Conservation (phyloP, 2,329 filamentous ascomycete species). For the Alternaria sp. region DNA sequence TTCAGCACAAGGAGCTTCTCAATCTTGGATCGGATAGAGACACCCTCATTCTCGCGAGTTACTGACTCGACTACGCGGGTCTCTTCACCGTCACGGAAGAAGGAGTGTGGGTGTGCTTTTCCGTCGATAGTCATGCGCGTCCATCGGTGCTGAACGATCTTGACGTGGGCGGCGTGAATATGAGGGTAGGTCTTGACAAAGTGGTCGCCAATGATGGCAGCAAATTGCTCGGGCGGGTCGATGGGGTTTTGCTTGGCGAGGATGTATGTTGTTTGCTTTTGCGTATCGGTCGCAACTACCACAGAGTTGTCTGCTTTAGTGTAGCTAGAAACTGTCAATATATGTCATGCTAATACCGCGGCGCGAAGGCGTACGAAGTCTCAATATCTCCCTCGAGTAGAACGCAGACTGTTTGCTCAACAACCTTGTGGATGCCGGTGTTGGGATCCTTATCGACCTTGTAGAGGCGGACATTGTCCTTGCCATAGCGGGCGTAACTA, state of each 20-base stretch:
- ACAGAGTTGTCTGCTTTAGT: slow-evolving; percentile 93
- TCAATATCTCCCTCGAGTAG: slow-evolving; percentile 94
- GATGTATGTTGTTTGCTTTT: slow-evolving; percentile 94
- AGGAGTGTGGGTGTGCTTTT: slow-evolving; percentile 92
- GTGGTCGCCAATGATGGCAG: slow-evolving; percentile 83
- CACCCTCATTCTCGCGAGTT: slow-evolving; percentile 70
- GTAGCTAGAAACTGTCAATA: slow-evolving; percentile 68
- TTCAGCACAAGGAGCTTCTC: slow-evolving; percentile 88
- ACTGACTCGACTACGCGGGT: slow-evolving; percentile 83
- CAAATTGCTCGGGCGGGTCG: slow-evolving; percentile 91
- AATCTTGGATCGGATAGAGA: slow-evolving; percentile 80
- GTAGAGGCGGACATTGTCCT: slow-evolving; percentile 98
- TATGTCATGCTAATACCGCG: not conserved
- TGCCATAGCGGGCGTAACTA: slow-evolving; percentile 77
- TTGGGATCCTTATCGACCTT: slow-evolving; percentile 86
- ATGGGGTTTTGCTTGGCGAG: slow-evolving; percentile 93
- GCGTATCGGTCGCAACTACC: slow-evolving; percentile 94
- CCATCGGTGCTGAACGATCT: slow-evolving; percentile 88
- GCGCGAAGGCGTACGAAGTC: slow-evolving; percentile 66
- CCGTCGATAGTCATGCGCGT: slow-evolving; percentile 87
- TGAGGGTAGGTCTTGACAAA: slow-evolving; percentile 89
- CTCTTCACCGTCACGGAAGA: slow-evolving; percentile 89
- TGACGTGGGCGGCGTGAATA: slow-evolving; percentile 85
- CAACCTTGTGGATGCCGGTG: slow-evolving; percentile 82
- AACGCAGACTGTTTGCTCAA: slow-evolving; percentile 94